Evolutionary conservation across 2,329 filamentous ascomycete genomes (phyloP), one percentile per base, ranked within the genome.

Genomic region (Fusarium abutilonis): DNA sequence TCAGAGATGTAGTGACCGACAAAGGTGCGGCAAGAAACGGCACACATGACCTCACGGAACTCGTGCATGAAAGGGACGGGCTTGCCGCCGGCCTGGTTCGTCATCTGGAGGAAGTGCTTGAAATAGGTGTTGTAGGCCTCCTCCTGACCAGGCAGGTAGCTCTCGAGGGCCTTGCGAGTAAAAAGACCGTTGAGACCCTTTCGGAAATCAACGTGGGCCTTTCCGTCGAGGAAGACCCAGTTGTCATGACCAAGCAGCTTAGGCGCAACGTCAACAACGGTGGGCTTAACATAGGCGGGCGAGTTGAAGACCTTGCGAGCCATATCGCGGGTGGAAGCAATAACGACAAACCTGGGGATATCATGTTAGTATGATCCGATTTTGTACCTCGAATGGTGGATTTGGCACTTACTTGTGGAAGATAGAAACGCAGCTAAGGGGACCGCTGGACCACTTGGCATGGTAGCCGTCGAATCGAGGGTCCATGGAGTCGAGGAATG

Each of bases 181-280:
- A 99, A 99, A 26, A 98, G 86, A 56, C 89, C 89, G 76, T 97
- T 98, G 67, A 99, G 83, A 49, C 95, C 95, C 82, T 97, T 98
- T 75, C 95, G 93, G 80, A 95, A 99, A 73, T 98, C 95, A 68
- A 97, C 92, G 72, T 99, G 95, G 35, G 88, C 87, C 79, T 93
- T 96, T 73, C 95, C 95, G 74, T 98, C 94, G 66, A 99, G 82
- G 80, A 98, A 98, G 15, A 98, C 95, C 92, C 93, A 99, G 81
- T 97, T 97, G 72, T 90, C 89, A 60, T 88, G 85, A 57, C 95
- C 91, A 48, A 99, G 87, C 46, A 99, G 90, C 81, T 98, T 98
- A 79, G 92, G 89, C 17, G 95, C 95, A 57, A 89, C 88, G 75
- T 98, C 94, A 64, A 99, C 95, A 61, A 99, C 93, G 73, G 93